Evolutionary conservation across 2,329 filamentous ascomycete genomes (phyloP), one percentile per base, ranked within the genome.

Genomic region (Penicillium sp.): DNA sequence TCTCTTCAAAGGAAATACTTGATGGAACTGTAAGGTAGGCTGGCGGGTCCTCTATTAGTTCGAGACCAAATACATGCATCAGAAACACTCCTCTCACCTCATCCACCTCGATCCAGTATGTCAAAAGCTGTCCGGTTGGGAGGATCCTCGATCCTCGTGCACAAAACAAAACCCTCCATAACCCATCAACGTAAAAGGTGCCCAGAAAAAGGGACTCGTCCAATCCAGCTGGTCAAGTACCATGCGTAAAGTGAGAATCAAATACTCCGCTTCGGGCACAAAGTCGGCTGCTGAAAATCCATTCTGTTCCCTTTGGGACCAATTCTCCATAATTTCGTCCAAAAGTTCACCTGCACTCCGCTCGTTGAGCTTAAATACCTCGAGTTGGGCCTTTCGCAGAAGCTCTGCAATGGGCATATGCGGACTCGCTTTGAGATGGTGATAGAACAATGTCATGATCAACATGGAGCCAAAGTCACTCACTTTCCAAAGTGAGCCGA

Each of bases 401-500:
- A 53, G 38, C 29, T 56, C 50, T 5, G 52, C 55, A 28, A 60
- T 34, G 1, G 52, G 40, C 5, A 52, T 13, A 9, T 41, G 36
- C 2, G 51, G 50, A 3, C 47, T 38, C 3, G 42, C 38, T 25
- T 53, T 59, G 25, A 62, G 40, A 42, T 54, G 43, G 33, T 46
- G 51, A 53, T 62, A 60, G 36, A 61, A 62, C 9, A 58, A 25
- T 0, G 51, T 58, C 59, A 60, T 61, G 26, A 61, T 46, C 25
- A 62, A 18, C 59, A 62, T 62, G 12, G 56, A 60, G 1, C 47
- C 58, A 45, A 62, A 59, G 40, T 60, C 59, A 40, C 50, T 58
- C 12, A 62, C 52, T 49, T 60, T 50, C 54, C 58, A 59, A 12
- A 60, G 52, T 3, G 59, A 55, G 5, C 59, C 59, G 24, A 60